These are phyloP conservation scores for Tolypocladium amazonense DNA, from an alignment of 2,329 filamentous ascomycete genomes.

Conservation along the genomic window DNA sequence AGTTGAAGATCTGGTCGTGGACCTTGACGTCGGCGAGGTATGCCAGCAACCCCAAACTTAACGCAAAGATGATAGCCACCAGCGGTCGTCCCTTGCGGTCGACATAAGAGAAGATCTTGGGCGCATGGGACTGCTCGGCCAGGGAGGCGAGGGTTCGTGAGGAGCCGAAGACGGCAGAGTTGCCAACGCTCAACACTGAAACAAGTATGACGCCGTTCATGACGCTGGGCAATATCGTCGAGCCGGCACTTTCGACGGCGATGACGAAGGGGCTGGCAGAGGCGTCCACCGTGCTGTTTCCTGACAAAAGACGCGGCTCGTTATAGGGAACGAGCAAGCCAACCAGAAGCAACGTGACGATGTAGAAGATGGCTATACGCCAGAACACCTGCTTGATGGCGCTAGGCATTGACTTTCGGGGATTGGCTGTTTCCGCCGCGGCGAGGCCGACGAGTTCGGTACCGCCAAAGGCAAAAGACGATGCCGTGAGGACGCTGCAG, in stretches of 20 bases:
- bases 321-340: conserved; percentile 72
- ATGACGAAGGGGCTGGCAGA: conserved; percentile 88
- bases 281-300: conserved; percentile 48
- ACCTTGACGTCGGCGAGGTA: conserved; percentile 57
- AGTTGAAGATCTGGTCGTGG: conserved; percentile 58
- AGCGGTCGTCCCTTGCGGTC: conserved; percentile 75
- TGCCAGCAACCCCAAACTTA: conserved; percentile 59
- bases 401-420: conserved; percentile 69
- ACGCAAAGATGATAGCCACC: conserved; percentile 58
- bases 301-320: conserved; percentile 50
- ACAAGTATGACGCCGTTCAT: conserved; percentile 96
- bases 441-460: conserved; percentile 69
- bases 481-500: conserved; percentile 66
- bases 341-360: conserved; percentile 70
- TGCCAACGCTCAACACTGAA: conserved; percentile 82
- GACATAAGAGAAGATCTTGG: conserved; percentile 66
- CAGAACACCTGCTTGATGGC: conserved; percentile 93
- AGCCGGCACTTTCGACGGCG: conserved; percentile 75
- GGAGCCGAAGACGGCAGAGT: conserved; percentile 83
- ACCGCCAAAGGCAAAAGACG: conserved; percentile 66
- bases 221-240: conserved; percentile 68
- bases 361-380: conserved; percentile 85
- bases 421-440: conserved; percentile 67
- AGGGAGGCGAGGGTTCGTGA: conserved; percentile 83
- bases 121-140: conserved; percentile 78